Evolutionary conservation across 192 early-diverging fungal species (phyloP).

Genomic region (Podila verticillata): DNA sequence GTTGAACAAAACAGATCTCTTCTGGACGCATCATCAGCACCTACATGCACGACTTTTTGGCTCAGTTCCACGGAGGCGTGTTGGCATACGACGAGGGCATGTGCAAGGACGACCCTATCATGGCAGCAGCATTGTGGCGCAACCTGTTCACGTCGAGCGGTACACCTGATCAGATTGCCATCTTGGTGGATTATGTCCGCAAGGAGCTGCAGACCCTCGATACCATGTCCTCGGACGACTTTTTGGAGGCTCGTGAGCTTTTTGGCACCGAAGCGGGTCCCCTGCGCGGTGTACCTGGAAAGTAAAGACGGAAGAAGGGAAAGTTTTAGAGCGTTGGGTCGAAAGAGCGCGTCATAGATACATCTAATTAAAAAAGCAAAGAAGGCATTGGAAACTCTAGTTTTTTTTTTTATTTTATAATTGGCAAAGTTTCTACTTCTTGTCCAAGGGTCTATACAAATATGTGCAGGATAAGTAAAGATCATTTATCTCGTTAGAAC

Average conservation of each 20-base stretch:
- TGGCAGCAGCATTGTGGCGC: conserved; percentile 92
- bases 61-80: conserved; percentile 87
- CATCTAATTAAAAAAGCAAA: no score
- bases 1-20: conserved; percentile 58
- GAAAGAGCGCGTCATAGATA: no score
- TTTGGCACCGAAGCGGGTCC: conserved; percentile 38
- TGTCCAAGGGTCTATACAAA: not conserved
- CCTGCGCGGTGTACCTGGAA: conserved; percentile 47
- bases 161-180: conserved; percentile 43
- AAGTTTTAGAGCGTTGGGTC: no score
- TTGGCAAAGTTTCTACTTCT: not conserved
- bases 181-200: conserved; percentile 53
- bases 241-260: conserved; percentile 34
- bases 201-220: conserved; percentile 52
- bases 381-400: not conserved
- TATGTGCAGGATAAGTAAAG: not conserved
- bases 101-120: conserved; percentile 82
- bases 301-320: conserved; percentile 8
- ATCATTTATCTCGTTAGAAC: not conserved
- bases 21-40: conserved; percentile 77
- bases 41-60: conserved; percentile 83
- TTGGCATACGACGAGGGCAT: conserved; percentile 95
- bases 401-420: not conserved
- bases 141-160: conserved; percentile 53
- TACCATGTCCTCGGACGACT: conserved; percentile 37